These are phyloP conservation scores for Pythium rishiriense DNA, from an alignment of 352 stramenopile genomes.

Conservation along the genomic window DNA sequence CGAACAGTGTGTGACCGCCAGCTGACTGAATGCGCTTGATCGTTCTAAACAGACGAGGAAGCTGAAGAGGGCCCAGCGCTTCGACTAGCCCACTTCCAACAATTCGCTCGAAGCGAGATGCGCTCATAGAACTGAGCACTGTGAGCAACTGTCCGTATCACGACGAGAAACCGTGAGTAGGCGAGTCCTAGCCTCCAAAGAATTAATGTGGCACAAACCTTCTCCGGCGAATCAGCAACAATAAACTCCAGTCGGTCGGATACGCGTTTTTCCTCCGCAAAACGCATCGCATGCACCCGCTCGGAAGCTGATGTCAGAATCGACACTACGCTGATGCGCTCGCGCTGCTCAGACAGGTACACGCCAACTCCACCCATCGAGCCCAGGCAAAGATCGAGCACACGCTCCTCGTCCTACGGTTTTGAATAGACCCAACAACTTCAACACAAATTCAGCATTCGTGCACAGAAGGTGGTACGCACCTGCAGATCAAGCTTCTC, in stretches of 20 bases:
- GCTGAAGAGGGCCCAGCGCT: conserved; percentile 40
- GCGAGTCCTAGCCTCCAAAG: not conserved
- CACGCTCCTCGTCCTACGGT: conserved; percentile 46
- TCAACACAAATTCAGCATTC: not conserved
- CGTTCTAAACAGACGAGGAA: conserved; percentile 57
- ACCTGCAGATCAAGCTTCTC: conserved; percentile 65
- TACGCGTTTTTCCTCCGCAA: conserved; percentile 60
- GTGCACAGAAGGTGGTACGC: not conserved
- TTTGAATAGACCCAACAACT: not conserved
- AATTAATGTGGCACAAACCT: conserved; percentile 32
- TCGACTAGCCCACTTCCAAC: conserved; percentile 59
- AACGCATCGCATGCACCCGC: conserved; percentile 52
- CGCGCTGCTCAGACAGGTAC: conserved; percentile 63
- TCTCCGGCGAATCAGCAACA: conserved; percentile 58
- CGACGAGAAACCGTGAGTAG: not conserved
- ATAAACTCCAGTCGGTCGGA: conserved; percentile 73
- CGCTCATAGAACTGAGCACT: conserved; percentile 49
- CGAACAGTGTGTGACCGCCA: conserved; percentile 57
- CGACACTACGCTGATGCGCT: conserved; percentile 47
- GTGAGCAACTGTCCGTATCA: conserved; percentile 43
- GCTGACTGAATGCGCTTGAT: conserved; percentile 61
- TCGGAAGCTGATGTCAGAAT: conserved; percentile 62
- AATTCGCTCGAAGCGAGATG: conserved; percentile 72
- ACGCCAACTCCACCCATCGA: conserved; percentile 81
- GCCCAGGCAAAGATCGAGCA: conserved; percentile 84